Evolutionary conservation across 75 land plant species (phyloP).

Genomic region (Selaginella tamariscina): DNA sequence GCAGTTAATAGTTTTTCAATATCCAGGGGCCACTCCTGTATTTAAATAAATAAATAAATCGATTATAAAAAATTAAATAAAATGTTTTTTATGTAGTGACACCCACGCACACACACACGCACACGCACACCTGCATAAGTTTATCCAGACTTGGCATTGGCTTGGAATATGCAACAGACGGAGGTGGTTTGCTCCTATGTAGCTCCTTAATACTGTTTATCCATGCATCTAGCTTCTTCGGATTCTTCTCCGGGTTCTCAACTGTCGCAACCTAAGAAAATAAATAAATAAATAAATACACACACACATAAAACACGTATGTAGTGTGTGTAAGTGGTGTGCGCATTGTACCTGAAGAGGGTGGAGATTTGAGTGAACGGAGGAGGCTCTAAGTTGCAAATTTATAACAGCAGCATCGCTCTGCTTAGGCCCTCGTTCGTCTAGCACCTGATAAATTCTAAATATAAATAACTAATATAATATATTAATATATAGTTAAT

Average conservation of each 20-base stretch:
- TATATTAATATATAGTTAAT: background rate
- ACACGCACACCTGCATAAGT: too few relatives aligned
- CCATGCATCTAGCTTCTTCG: slow-evolving; percentile 31
- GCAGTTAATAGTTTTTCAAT: slow-evolving; percentile 16
- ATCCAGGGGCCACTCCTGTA: slow-evolving; percentile 20
- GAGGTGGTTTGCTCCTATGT: slow-evolving; percentile 24
- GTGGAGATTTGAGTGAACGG: slow-evolving; percentile 20
- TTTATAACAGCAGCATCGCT: slow-evolving; percentile 30
- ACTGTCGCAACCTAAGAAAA: background rate
- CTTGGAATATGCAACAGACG: slow-evolving; percentile 23
- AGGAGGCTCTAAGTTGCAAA: slow-evolving; percentile 22
- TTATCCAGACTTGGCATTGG: slow-evolving; percentile 27
- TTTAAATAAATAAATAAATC: background rate
- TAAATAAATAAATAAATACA: too few relatives aligned
- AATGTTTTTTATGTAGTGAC: too few relatives aligned
- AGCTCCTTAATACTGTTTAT: slow-evolving; percentile 28
- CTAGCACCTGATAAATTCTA: slow-evolving; percentile 21
- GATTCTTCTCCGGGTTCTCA: slow-evolving; percentile 16
- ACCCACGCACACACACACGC: too few relatives aligned
- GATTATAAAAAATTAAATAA: too few relatives aligned
- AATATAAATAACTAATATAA: background rate
- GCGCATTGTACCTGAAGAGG: slow-evolving; percentile 21
- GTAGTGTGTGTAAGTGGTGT: too few relatives aligned
- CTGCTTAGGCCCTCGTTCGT: slow-evolving; percentile 31
- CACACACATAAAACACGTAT: too few relatives aligned